Evolutionary conservation across 768 basidiomycete species (phyloP).

Genomic region (Serendipita sp.): DNA sequence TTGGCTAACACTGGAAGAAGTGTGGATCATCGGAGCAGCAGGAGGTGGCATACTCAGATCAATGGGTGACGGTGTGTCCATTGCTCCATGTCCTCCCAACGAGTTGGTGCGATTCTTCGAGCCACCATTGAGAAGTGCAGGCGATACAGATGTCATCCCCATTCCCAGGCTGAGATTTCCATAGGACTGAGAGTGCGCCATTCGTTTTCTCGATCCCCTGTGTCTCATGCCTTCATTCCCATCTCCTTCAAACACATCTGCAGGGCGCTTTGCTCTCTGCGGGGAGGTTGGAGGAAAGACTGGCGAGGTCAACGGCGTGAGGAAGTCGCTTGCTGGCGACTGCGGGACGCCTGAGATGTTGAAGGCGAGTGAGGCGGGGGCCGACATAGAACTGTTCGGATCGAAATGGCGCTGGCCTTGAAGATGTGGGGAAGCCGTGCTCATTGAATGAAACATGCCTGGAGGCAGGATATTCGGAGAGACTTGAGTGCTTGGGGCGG

Average conservation of each 20-base stretch:
- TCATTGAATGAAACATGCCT: slow-evolving; percentile 16
- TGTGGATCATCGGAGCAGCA: slow-evolving; percentile 28
- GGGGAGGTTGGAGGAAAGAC: not conserved
- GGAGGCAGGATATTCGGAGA: slow-evolving; percentile 17
- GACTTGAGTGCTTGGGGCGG: slow-evolving; percentile 6
- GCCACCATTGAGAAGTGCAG: slow-evolving; percentile 39
- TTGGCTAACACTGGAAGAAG: slow-evolving; percentile 8
- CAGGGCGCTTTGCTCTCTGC: not conserved
- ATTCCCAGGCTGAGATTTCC: not conserved
- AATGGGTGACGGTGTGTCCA: slow-evolving; percentile 70
- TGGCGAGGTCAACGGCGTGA: not conserved
- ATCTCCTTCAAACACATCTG: not conserved
- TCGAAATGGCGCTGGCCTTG: slow-evolving; percentile 2
- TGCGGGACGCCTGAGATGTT: slow-evolving; percentile 18
- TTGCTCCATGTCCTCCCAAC: slow-evolving; percentile 13
- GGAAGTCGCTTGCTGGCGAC: slow-evolving; percentile 1
- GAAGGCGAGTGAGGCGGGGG: slow-evolving; percentile 62
- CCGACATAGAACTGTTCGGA: slow-evolving; percentile 28
- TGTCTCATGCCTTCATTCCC: not conserved
- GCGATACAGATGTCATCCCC: slow-evolving; percentile 18
- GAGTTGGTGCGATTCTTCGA: slow-evolving; percentile 25
- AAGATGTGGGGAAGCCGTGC: slow-evolving; percentile 9
- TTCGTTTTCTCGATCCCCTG: not conserved
- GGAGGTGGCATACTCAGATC: slow-evolving; percentile 83
- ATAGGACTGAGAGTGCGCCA: not conserved